phyloP scores from a whole-genome alignment of 345 rosid species.

The Syzygium aqueum region DNA sequence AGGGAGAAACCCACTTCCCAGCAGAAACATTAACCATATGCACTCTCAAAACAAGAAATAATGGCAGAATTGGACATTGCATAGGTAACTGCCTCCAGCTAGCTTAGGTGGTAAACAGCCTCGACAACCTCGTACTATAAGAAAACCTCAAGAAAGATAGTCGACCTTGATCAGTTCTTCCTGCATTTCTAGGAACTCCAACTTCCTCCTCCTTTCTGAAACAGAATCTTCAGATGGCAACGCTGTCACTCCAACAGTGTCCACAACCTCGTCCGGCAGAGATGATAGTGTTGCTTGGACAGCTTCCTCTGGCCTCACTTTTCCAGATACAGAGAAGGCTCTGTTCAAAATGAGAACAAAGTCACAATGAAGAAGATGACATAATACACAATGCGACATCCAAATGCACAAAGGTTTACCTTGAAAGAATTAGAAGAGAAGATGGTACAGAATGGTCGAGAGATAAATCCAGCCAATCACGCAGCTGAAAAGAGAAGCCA shows the following conservation, averaged over 20 bases:
- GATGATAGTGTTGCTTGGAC: slow-evolving; percentile 96
- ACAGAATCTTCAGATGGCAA: slow-evolving; percentile 86
- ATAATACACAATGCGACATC: neutral
- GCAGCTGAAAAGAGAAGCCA: slow-evolving; percentile 43
- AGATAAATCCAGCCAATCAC: slow-evolving; percentile 94
- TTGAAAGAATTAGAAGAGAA: slow-evolving; percentile 84
- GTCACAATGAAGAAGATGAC: neutral
- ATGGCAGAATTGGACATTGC: neutral
- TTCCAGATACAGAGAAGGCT: slow-evolving; percentile 84
- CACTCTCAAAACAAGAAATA: neutral
- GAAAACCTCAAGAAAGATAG: neutral
- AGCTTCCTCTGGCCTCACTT: slow-evolving; percentile 95
- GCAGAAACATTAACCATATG: neutral
- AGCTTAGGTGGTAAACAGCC: neutral
- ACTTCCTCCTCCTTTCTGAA: slow-evolving; percentile 88
- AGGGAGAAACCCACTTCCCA: neutral
- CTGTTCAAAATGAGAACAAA: slow-evolving; percentile 21
- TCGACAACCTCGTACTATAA: neutral
- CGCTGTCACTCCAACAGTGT: slow-evolving; percentile 83
- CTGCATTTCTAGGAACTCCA: slow-evolving; percentile 93
- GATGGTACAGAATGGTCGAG: slow-evolving; percentile 88
- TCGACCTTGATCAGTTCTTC: slow-evolving; percentile 90
- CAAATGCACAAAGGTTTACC: slow-evolving; percentile 26
- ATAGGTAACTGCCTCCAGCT: neutral
- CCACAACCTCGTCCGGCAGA: slow-evolving; percentile 95